phyloP scores from a whole-genome alignment of 192 early-diverging fungal species.

The Irineochytrium annulatum region DNA sequence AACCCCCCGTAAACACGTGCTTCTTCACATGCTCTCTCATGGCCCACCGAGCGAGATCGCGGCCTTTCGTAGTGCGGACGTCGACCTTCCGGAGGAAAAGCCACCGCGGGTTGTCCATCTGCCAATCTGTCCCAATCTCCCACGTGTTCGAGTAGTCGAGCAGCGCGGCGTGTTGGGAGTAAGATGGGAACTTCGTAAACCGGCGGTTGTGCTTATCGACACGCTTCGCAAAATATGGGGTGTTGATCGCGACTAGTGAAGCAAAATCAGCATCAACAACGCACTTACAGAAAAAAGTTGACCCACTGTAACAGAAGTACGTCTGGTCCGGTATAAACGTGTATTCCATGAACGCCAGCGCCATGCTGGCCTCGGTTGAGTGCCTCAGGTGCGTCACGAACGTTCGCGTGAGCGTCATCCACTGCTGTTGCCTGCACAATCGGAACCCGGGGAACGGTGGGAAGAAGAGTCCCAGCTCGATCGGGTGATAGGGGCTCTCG shows the following conservation, averaged over 20 bases:
- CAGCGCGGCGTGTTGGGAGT: too few relatives aligned
- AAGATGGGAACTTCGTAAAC: too few relatives aligned
- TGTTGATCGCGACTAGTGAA: slow-evolving; percentile 25
- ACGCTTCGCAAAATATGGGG: slow-evolving; percentile 22
- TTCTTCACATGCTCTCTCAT: slow-evolving; percentile 24
- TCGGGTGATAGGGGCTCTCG: slow-evolving; percentile 9
- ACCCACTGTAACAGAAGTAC: slow-evolving; percentile 4
- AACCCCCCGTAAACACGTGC: neutral
- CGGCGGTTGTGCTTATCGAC: too few relatives aligned
- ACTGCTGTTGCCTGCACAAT: slow-evolving; percentile 32
- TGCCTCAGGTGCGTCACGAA: slow-evolving; percentile 18
- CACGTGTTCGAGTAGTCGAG: too few relatives aligned
- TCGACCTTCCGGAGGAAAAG: slow-evolving; percentile 45
- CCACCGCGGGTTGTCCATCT: slow-evolving; percentile 14
- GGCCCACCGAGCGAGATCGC: slow-evolving; percentile 34
- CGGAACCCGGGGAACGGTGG: slow-evolving; percentile 33
- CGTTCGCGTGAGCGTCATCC: slow-evolving; percentile 32
- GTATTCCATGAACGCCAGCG: slow-evolving; percentile 28
- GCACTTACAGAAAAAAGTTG: neutral
- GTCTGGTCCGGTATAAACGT: slow-evolving; percentile 6
- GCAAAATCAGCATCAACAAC: too few relatives aligned
- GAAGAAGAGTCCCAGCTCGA: slow-evolving; percentile 17
- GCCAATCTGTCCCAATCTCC: slow-evolving; percentile 1
- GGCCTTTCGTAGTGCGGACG: slow-evolving; percentile 1
- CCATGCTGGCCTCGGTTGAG: slow-evolving; percentile 12